phyloP scores from a whole-genome alignment of 2,329 filamentous ascomycete species.

The Pseudogymnoascus sp. region DNA sequence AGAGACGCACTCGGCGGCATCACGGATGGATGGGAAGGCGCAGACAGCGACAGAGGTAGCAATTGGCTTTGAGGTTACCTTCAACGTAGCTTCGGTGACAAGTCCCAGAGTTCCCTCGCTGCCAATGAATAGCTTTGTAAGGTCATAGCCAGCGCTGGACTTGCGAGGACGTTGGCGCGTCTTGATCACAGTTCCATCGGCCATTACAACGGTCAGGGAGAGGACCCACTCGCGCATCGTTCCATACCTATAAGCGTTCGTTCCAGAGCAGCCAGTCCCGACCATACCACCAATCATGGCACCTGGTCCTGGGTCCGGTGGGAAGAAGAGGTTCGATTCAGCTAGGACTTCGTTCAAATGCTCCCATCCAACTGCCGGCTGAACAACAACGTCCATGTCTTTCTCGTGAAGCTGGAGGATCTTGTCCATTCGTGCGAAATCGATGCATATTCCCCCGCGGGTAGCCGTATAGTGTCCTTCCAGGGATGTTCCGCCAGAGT shows the following conservation, averaged over 20 bases:
- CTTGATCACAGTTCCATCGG: conserved; percentile 84
- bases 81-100: conserved; percentile 83
- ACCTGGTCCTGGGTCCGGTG: conserved; percentile 81
- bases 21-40: conserved; percentile 43
- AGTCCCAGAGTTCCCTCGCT: conserved; percentile 87
- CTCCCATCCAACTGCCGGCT: conserved; percentile 83
- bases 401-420: conserved; percentile 69
- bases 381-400: conserved; percentile 67
- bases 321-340: conserved; percentile 75
- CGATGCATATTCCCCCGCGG: conserved; percentile 72
- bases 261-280: conserved; percentile 65
- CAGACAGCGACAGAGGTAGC: conserved; percentile 72
- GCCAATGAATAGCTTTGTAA: conserved; percentile 82
- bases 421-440: conserved; percentile 79
- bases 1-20: conserved; percentile 56
- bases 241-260: conserved; percentile 85
- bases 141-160: conserved; percentile 84
- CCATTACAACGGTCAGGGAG: conserved; percentile 76
- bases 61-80: conserved; percentile 73
- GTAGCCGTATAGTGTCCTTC: conserved; percentile 86
- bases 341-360: conserved; percentile 68
- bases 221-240: conserved; percentile 95
- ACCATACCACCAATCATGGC: conserved; percentile 90
- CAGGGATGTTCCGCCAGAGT: conserved; percentile 79
- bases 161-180: conserved; percentile 82